Evolutionary conservation across 139 green algal species (phyloP).

Genomic region (Desmodesmus armatus): DNA sequence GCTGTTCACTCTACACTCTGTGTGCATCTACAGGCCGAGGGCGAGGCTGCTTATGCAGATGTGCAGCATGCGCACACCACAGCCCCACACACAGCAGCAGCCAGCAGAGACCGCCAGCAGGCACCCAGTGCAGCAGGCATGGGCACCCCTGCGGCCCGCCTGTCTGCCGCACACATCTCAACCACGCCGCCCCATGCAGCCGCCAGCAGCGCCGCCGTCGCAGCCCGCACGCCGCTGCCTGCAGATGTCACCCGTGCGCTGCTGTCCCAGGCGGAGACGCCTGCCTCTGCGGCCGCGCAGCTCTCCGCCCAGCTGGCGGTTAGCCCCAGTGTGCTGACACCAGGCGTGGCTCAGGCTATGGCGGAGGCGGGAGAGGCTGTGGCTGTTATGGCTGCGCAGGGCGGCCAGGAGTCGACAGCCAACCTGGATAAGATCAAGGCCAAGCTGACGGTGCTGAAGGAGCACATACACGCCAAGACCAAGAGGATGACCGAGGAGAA

Average conservation of each 20-base stretch:
- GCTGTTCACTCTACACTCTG: no score
- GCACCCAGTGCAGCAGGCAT: no score
- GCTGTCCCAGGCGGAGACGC: conserved; percentile 27
- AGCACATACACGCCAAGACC: conserved; percentile 21
- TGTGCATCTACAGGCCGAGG: neutral
- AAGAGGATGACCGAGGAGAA: conserved; percentile 23
- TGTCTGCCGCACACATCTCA: conserved; percentile 26
- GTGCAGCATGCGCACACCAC: neutral
- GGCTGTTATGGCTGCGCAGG: neutral
- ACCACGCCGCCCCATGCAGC: conserved; percentile 9
- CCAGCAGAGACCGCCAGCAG: no score
- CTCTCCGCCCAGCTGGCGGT: conserved; percentile 29
- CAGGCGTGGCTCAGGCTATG: conserved; percentile 14
- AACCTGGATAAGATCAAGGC: conserved; percentile 14
- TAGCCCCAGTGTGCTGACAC: conserved; percentile 42
- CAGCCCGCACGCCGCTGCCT: neutral
- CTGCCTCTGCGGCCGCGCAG: conserved; percentile 17
- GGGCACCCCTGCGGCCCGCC: no score
- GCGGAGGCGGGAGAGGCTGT: neutral
- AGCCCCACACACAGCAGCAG: neutral
- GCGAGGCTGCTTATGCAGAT: conserved; percentile 2
- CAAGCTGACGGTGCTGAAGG: conserved; percentile 28
- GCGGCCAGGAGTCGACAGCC: neutral
- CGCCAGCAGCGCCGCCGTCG: neutral
- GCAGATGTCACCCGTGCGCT: conserved; percentile 25